Conservation (phyloP, 2,329 filamentous ascomycete genomes). For the Penicillium hordei region DNA sequence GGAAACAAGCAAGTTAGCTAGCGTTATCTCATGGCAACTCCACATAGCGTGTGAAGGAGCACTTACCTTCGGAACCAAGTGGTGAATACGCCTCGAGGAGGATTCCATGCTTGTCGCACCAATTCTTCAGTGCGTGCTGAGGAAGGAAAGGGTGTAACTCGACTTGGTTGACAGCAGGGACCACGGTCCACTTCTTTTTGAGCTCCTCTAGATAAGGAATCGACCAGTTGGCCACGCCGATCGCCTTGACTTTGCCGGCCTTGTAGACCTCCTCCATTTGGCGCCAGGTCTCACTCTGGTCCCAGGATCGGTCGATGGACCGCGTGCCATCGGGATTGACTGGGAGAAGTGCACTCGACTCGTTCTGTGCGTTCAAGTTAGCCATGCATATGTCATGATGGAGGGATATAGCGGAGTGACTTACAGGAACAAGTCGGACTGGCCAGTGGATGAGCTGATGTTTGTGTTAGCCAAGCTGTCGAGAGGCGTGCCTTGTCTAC, state of each 20-base stretch:
- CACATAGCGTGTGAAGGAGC: neutral
- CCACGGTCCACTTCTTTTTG: conserved; percentile 17
- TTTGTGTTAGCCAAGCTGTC: neutral
- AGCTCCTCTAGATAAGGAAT: conserved; percentile 23
- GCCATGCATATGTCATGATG: neutral
- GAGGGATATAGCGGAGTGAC: neutral
- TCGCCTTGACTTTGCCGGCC: conserved; percentile 22
- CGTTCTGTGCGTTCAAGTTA: conserved; percentile 11
- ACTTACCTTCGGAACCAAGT: conserved; percentile 23
- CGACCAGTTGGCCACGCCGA: conserved; percentile 28
- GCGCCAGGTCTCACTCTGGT: conserved; percentile 23
- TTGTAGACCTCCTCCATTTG: conserved; percentile 25
- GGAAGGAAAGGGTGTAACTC: conserved; percentile 43
- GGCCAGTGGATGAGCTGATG: conserved; percentile 47
- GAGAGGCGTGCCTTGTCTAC: neutral
- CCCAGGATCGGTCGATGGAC: conserved; percentile 32
- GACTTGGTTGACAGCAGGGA: conserved; percentile 37
- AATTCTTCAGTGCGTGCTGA: conserved; percentile 38
- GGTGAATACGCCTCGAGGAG: conserved; percentile 41
- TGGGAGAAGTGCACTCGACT: conserved; percentile 11
- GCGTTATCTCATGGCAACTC: neutral
- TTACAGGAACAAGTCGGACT: conserved; percentile 25
- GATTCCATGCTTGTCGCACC: conserved; percentile 36
- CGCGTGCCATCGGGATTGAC: conserved; percentile 22
- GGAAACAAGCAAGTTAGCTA: conserved; percentile 1